phyloP scores from a whole-genome alignment of 176 grass and related monocot species.

The Phragmites australis region DNA sequence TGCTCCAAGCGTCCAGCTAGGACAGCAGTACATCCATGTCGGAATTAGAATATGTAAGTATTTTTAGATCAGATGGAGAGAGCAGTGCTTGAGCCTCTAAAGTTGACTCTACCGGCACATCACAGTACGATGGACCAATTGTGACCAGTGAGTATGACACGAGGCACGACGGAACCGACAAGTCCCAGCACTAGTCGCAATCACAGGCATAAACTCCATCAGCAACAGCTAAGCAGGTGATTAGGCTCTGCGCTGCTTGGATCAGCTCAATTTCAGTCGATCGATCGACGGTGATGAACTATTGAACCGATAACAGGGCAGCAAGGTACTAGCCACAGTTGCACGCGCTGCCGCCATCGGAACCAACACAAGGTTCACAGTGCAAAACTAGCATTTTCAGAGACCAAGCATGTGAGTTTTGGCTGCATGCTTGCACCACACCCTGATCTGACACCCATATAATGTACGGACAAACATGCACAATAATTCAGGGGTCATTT shows the following conservation, averaged over 20 bases:
- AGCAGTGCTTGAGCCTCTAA: no score
- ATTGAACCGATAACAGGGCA: no score
- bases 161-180: no score
- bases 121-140: no score
- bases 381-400: background rate
- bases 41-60: no score
- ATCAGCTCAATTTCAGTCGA: background rate
- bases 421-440: background rate
- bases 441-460: background rate
- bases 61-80: no score
- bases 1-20: constrained; percentile 12
- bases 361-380: background rate
- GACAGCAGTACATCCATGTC: background rate
- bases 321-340: background rate
- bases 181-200: background rate
- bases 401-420: constrained; percentile 4
- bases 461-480: background rate
- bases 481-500: background rate
- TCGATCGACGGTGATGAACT: background rate
- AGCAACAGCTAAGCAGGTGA: background rate
- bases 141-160: no score
- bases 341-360: background rate
- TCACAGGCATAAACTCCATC: background rate
- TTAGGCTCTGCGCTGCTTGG: background rate
- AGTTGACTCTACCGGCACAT: no score